Evolutionary conservation across 768 basidiomycete species (phyloP).

Genomic region (Auriscalpium vulgare): DNA sequence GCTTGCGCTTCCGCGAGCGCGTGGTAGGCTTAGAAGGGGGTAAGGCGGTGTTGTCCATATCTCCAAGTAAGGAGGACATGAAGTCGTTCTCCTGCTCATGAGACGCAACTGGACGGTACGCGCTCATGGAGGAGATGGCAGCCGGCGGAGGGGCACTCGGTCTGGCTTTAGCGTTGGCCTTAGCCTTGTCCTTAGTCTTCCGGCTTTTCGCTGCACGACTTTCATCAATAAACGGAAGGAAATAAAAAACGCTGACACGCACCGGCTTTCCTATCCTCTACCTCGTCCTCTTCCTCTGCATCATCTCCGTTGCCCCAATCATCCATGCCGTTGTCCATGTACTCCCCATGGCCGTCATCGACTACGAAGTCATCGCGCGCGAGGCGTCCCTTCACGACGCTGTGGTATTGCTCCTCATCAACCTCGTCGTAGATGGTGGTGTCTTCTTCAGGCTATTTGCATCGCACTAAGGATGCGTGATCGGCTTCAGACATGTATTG

Average conservation of each 20-base stretch:
- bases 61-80: slow-evolving; percentile 73
- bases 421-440: slow-evolving; percentile 81
- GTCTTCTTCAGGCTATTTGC: slow-evolving; percentile 38
- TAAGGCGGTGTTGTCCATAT: slow-evolving; percentile 43
- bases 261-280: slow-evolving; percentile 28
- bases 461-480: too few species aligned
- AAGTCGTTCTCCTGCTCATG: slow-evolving; percentile 84
- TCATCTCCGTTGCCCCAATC: slow-evolving; percentile 69
- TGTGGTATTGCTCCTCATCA: slow-evolving; percentile 79
- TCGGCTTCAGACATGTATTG: too few species aligned
- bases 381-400: slow-evolving; percentile 76
- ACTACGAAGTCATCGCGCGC: slow-evolving; percentile 90
- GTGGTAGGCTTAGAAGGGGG: slow-evolving; percentile 26
- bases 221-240: slow-evolving; percentile 5
- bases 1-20: slow-evolving; percentile 59
- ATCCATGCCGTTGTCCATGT: slow-evolving; percentile 95
- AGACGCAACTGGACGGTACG: slow-evolving; percentile 71
- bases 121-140: slow-evolving; percentile 57
- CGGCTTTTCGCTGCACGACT: slow-evolving; percentile 26
- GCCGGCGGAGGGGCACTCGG: slow-evolving; percentile 38
- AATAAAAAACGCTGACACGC: background rate
- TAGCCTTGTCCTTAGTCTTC: slow-evolving; percentile 34
- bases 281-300: slow-evolving; percentile 29
- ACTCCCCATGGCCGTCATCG: slow-evolving; percentile 87
- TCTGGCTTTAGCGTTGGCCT: slow-evolving; percentile 37